These are phyloP conservation scores for Schizophyllum commune DNA, from an alignment of 1,284 basidiomycete species.

Conservation along the genomic window DNA sequence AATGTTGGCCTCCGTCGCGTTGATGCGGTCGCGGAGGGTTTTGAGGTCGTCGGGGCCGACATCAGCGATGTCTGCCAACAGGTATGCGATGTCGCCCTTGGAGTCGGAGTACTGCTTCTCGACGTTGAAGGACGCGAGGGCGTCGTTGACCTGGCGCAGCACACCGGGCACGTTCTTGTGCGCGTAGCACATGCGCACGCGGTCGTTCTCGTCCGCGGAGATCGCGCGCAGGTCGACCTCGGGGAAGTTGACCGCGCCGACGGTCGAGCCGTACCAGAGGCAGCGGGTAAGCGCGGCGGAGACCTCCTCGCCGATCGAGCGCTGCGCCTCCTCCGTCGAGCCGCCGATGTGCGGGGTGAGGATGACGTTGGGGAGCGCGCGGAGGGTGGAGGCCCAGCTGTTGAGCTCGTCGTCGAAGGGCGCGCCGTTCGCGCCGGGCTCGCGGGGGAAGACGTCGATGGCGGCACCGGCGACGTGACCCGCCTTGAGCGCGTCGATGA, in stretches of 20 bases:
- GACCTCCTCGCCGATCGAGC: conserved; percentile 96
- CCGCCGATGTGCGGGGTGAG: conserved; percentile 98
- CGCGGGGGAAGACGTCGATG: conserved; percentile 91
- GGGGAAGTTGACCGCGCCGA: conserved; percentile 97
- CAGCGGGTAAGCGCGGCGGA: conserved; percentile 82
- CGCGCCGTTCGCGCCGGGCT: conserved; percentile 88
- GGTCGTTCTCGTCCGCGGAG: conserved; percentile 72
- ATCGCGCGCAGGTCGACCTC: conserved; percentile 96
- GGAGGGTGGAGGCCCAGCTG: conserved; percentile 69
- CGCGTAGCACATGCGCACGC: conserved; percentile 91
- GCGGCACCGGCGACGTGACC: conserved; percentile 91
- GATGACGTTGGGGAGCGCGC: conserved; percentile 80
- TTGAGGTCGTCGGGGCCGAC: conserved; percentile 82
- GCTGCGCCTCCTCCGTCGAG: conserved; percentile 97
- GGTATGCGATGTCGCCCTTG: conserved; percentile 90
- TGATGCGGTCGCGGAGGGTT: conserved; percentile 80
- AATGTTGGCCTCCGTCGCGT: conserved; percentile 78
- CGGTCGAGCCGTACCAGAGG: conserved; percentile 85
- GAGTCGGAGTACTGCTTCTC: conserved; percentile 99
- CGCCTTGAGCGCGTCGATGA: conserved; percentile 76
- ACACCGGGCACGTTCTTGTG: conserved; percentile 98
- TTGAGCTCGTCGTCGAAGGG: conserved; percentile 84
- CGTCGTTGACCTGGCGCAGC: conserved; percentile 91
- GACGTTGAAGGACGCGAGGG: conserved; percentile 91
- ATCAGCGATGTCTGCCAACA: conserved; percentile 93